phyloP scores from a whole-genome alignment of 306 rosid species.

The Citrullus colocynthis region DNA sequence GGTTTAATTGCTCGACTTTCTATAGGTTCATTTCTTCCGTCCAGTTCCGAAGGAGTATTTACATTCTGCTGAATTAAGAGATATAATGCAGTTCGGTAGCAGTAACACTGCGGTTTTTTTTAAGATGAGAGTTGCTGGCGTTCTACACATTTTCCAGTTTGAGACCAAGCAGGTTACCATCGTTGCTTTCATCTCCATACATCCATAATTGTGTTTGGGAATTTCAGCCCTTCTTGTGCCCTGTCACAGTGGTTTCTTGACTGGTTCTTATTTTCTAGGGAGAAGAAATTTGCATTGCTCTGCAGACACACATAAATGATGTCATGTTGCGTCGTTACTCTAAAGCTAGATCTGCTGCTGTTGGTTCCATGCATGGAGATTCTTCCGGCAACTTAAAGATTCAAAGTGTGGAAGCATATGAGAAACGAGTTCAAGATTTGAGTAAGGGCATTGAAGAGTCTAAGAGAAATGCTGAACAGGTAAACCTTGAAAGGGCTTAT shows the following conservation, averaged over 20 bases:
- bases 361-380: constrained; percentile 43
- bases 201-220: not conserved
- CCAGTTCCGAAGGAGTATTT: constrained; percentile 92
- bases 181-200: constrained; percentile 7
- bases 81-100: constrained; percentile 95
- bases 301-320: constrained; percentile 89
- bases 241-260: not conserved
- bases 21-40: constrained; percentile 84
- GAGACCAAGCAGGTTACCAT: constrained; percentile 79
- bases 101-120: constrained; percentile 95
- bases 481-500: constrained; percentile 21
- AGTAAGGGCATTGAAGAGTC: constrained; percentile 72
- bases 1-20: constrained; percentile 11
- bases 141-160: constrained; percentile 88
- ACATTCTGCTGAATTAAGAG: constrained; percentile 93
- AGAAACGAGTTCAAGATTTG: constrained; percentile 60
- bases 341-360: constrained; percentile 47
- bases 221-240: not conserved
- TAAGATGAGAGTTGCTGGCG: constrained; percentile 97
- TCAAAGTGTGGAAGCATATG: constrained; percentile 38
- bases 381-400: constrained; percentile 41
- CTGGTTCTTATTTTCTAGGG: constrained; percentile 41
- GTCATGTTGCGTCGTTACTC: constrained; percentile 89
- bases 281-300: constrained; percentile 96
- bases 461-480: constrained; percentile 60